Conservation (phyloP, 2,329 filamentous ascomycete species). For the Stagonosporopsis chrysanthemi region DNA sequence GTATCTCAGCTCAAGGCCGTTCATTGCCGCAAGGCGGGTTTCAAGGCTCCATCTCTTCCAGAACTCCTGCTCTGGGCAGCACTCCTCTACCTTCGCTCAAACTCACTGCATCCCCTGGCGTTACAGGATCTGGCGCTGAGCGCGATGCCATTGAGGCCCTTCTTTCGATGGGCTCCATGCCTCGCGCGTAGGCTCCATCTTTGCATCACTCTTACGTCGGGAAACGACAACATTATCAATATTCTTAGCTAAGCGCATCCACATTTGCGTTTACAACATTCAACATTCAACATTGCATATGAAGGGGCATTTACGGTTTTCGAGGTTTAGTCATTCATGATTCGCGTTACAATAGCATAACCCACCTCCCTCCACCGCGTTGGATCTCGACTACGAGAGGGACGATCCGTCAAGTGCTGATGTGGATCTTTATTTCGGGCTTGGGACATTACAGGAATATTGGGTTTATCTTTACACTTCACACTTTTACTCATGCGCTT, state of each 20-base stretch:
- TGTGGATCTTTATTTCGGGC: slow-evolving; percentile 39
- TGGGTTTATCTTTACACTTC: slow-evolving; percentile 34
- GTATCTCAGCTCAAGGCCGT: slow-evolving; percentile 38
- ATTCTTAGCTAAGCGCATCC: background rate
- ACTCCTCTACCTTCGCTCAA: slow-evolving; percentile 18
- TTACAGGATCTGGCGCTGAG: slow-evolving; percentile 61
- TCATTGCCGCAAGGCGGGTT: slow-evolving; percentile 35
- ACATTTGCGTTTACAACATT: background rate
- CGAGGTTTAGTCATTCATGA: slow-evolving; percentile 11
- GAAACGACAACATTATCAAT: background rate
- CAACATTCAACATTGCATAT: slow-evolving; percentile 20
- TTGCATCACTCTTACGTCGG: background rate
- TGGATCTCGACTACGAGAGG: slow-evolving; percentile 33
- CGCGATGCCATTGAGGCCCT: slow-evolving; percentile 83
- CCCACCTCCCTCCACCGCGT: slow-evolving; percentile 25
- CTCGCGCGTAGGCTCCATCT: slow-evolving; percentile 36
- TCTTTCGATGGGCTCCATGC: slow-evolving; percentile 76
- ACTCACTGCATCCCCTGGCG: slow-evolving; percentile 38
- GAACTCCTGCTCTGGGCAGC: slow-evolving; percentile 38
- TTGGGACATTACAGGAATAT: slow-evolving; percentile 10
- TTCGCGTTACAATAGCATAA: slow-evolving; percentile 34
- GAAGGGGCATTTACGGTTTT: slow-evolving; percentile 6
- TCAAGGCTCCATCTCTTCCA: slow-evolving; percentile 4
- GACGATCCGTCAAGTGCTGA: slow-evolving; percentile 52
- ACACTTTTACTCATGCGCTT: slow-evolving; percentile 19